These are phyloP conservation scores for Mortierella sp. DNA, from an alignment of 371 early-diverging fungal species.

Conservation along the genomic window DNA sequence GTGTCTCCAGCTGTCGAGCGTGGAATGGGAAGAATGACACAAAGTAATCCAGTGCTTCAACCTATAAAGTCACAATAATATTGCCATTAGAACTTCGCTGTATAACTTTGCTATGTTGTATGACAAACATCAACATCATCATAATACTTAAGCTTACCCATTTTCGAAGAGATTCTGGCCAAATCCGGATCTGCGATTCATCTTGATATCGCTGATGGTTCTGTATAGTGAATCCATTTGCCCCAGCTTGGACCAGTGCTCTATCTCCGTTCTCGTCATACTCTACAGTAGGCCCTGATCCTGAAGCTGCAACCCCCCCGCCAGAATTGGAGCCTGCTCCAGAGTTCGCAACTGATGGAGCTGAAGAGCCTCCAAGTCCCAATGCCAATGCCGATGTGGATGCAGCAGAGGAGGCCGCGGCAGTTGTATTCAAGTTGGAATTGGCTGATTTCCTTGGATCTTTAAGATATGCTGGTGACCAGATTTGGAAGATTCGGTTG, in stretches of 20 bases:
- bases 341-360: not conserved
- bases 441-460: slow-evolving; percentile 11
- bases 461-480: slow-evolving; percentile 47
- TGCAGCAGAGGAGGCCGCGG: not conserved
- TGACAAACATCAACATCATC: not conserved
- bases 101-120: too few relatives aligned
- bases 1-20: slow-evolving; percentile 53
- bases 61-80: too few relatives aligned
- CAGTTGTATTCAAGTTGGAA: not conserved
- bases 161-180: slow-evolving; percentile 53
- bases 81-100: too few relatives aligned
- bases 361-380: not conserved
- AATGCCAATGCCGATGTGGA: not conserved
- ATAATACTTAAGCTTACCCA: slow-evolving; percentile 44
- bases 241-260: slow-evolving; percentile 14
- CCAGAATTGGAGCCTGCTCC: slow-evolving; percentile 1
- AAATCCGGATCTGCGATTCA: slow-evolving; percentile 31
- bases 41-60: slow-evolving; percentile 57
- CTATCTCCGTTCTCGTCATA: slow-evolving; percentile 24
- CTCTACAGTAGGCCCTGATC: not conserved
- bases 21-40: slow-evolving; percentile 62
- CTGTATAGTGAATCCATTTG: slow-evolving; percentile 31
- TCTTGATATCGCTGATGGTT: slow-evolving; percentile 34
- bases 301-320: not conserved
- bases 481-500: slow-evolving; percentile 55